Evolutionary conservation across 495 filamentous ascomycete species (phyloP), one percentile per base, ranked within the genome.

Genomic region (Aspergillus mulundensis): DNA sequence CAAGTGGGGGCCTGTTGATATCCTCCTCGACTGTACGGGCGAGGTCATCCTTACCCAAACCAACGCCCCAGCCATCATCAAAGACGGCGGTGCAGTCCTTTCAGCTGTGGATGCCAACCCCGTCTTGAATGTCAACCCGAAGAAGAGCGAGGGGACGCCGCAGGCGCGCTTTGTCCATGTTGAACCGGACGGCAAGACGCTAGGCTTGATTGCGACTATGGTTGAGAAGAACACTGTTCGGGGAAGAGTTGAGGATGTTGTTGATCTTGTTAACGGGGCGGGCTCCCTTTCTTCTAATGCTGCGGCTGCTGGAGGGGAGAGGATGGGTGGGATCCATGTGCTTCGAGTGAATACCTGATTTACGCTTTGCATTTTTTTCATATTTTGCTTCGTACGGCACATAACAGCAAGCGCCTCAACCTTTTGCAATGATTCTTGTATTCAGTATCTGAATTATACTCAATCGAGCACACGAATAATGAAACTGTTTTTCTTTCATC

Each of bases 21-120:
- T 76, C 19, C 72, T 75, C 8, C 59, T 77, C 20, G 74, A 77
- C 34, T 76, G 73, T 41, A 58, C 62, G 0, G 72, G 72, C 8
- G 60, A 62, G 1, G 59, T 65, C 19, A 65, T 70, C 32, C 70
- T 72, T 58, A 61, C 57, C 8, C 62, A 70, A 25, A 63, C 66
- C 11, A 72, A 76, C 62, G 68, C 63, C 1, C 57, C 63, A 0
- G 49, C 53, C 39, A 68, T 76, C 7, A 64, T 75, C 3, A 70
- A 66, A 40, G 63, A 73, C 21, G 48, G 60, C n/a, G 74, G 73
- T 11, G 46, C 60, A 36, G 67, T 76, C 11, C 50, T 77, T 39
- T 73, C 73, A 6, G 67, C 68, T 21, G 72, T 73, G 14, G 70
- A 75, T 52, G 60, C 62, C 10, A 51, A 50, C 16, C 64, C 67